Percentiles rank a stretch among this genome's conserved stretches.
These are phyloP conservation scores for Martiniozyma asiatica DNA, from an alignment of 1,139 yeast species.

Conservation along the genomic window DNA sequence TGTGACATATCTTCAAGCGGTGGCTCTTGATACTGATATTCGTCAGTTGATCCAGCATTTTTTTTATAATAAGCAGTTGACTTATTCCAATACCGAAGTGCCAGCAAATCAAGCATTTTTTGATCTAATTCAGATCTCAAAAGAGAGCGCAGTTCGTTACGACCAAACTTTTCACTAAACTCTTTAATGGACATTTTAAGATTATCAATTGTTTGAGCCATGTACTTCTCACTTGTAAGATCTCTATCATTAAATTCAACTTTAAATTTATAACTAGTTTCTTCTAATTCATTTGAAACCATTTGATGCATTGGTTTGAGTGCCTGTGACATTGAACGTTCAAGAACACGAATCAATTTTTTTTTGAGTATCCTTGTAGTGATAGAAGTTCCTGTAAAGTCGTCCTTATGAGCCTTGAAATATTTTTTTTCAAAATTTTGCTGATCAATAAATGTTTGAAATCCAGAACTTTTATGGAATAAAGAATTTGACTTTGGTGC, in stretches of 20 bases:
- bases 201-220: constrained; percentile 84
- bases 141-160: constrained; percentile 69
- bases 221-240: constrained; percentile 83
- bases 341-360: constrained; percentile 77
- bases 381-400: constrained; percentile 53
- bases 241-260: constrained; percentile 94
- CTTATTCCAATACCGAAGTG: constrained; percentile 87
- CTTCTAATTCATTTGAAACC: constrained; percentile 87
- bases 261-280: constrained; percentile 82
- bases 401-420: constrained; percentile 49
- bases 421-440: constrained; percentile 52
- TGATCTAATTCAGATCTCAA: constrained; percentile 83
- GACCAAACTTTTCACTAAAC: constrained; percentile 68
- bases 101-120: constrained; percentile 70
- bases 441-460: constrained; percentile 42
- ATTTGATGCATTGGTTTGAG: constrained; percentile 78
- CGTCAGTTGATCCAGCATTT: constrained; percentile 13
- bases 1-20: constrained; percentile 39
- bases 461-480: constrained; percentile 26
- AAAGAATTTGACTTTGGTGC: constrained; percentile 37
- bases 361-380: constrained; percentile 69
- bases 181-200: constrained; percentile 83
- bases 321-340: constrained; percentile 81
- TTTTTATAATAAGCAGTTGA: constrained; percentile 26
- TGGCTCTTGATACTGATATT: constrained; percentile 28